Base-by-base conservation (phyloP, 2,329 filamentous ascomycete genomes). In the Aspergillus fumigatus region DNA sequence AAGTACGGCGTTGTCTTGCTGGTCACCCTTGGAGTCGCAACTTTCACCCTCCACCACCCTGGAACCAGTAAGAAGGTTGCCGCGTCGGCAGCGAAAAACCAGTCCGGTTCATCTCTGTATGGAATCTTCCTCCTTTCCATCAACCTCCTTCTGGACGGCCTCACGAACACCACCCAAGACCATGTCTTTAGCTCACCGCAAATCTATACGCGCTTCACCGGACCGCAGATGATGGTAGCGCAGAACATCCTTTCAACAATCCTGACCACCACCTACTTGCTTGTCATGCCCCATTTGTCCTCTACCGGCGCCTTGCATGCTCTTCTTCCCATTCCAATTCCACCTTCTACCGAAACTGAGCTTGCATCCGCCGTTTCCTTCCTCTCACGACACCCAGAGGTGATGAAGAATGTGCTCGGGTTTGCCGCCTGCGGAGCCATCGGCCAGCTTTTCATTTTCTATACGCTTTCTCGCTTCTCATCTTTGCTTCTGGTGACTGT, bases 181-280 rank as follows among this genome's bases (percentile, higher is more conserved):
- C 87, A 96, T 74, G 91, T 99, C 73, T 97, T 97, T 73, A 76
- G 77, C 61, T 81, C 84, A 6, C 77, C 77, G 2, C 75, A 78
- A 26, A 70, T 75, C 1, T 96, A 92, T 76, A 85, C 85, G 62
- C 86, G 88, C 14, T 97, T 94, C 72, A 85, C 86, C 2, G 94
- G 94, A 9, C 92, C 93, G 58, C 94, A 99, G 82, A 99, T 99
- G 94, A 99, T 99, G 94, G 95, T 92, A 72, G 92, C 93, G 41
- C 91, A 97, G 75, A 99, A 97, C 72, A 79, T 96, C 55, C 88
- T 97, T 74, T 88, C 85, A 65, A 93, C 92, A 3, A 70, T 86
- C 49, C 80, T 97, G 55, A 97, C 92, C 3, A 80, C 84, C 21
- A 70, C 77, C 0, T 97, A 96, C 68, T 84, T 99, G 48, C 62